Conservation (phyloP, 179 eudicot genomes). For the Pouteria campechiana region DNA sequence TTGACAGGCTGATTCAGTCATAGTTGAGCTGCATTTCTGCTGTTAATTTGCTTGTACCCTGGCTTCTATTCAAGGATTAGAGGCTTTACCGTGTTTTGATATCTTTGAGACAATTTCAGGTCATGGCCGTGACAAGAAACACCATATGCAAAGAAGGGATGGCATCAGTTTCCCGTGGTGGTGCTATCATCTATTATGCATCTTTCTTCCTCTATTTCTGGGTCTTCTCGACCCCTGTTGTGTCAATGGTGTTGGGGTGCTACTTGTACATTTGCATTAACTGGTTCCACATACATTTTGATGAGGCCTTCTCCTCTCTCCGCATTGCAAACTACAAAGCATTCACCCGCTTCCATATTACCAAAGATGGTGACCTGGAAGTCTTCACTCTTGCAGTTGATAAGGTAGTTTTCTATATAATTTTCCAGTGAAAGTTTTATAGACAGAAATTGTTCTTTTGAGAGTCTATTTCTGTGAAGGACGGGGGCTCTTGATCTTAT, state of each 20-base stretch:
- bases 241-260: slow-evolving; percentile 93
- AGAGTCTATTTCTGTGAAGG: no score
- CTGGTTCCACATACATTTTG: slow-evolving; percentile 94
- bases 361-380: slow-evolving; percentile 67
- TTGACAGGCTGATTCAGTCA: no score
- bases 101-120: slow-evolving; percentile 35
- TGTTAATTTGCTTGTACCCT: no score
- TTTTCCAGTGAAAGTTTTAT: no score
- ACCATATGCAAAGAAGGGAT: slow-evolving; percentile 85
- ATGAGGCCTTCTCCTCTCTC: slow-evolving; percentile 98
- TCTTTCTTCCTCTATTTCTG: slow-evolving; percentile 95
- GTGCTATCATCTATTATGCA: slow-evolving; percentile 75
- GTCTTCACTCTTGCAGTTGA: slow-evolving; percentile 96
- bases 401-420: slow-evolving; percentile 37
- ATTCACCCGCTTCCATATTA: slow-evolving; percentile 88
- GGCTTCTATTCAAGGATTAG: no score
- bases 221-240: slow-evolving; percentile 97
- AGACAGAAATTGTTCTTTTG: no score
- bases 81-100: no score
- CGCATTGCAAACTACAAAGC: slow-evolving; percentile 96
- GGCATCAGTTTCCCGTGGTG: slow-evolving; percentile 63
- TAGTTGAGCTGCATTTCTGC: no score
- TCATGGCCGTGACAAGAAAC: slow-evolving; percentile 89
- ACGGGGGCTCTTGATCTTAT: no score
- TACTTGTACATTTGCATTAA: slow-evolving; percentile 88